Evolutionary conservation across 352 stramenopile genomes (phyloP), one percentile per base, ranked within the genome.

Genomic region (Globisporangium nagaii): DNA sequence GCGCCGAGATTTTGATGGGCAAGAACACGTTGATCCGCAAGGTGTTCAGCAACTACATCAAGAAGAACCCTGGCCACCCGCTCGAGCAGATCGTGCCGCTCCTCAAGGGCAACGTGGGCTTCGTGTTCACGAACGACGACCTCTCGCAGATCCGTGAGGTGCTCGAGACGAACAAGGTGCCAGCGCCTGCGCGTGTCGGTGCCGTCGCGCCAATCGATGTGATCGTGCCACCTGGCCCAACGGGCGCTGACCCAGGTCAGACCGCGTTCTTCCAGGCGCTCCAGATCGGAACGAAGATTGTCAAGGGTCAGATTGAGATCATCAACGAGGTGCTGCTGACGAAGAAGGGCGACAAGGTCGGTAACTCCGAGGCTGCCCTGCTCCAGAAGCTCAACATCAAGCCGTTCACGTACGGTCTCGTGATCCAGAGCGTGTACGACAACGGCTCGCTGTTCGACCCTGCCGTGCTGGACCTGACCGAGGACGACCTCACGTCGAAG

Each of bases 21-120:
- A 99, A 99, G 88, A 99, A 99, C 88, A 99, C 97, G 67, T 96
- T 99, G 72, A 99, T 99, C 87, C 88, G 97, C 63, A 99, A 98
- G 73, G 95, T 98, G 65, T 98, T 99, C 65, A 81, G 80, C 70
- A 97, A 96, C 65, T 99, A 92, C 80, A 50, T 98, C 24, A 96
- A 98, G 65, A 96, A 98, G 65, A 98, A 99, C 83, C 95, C 96
- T 25, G 96, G 86, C 63, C 91, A 98, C 71, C 96, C 95, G 59
- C 84, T 98, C 44, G 88, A 96, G 65, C 60, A 83, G 55, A 58
- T 98, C 46, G 75, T 96, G 56, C 76, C 84, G 55, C 61, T 90
- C 44, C 69, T 98, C 50, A 88, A 93, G 68, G 97, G 97, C 69
- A 99, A 99, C 77, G 90, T 99, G 42, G 97, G 97, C 54, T 99